phyloP scores from a whole-genome alignment of 495 filamentous ascomycete species.

The Aspergillus asperescens region DNA sequence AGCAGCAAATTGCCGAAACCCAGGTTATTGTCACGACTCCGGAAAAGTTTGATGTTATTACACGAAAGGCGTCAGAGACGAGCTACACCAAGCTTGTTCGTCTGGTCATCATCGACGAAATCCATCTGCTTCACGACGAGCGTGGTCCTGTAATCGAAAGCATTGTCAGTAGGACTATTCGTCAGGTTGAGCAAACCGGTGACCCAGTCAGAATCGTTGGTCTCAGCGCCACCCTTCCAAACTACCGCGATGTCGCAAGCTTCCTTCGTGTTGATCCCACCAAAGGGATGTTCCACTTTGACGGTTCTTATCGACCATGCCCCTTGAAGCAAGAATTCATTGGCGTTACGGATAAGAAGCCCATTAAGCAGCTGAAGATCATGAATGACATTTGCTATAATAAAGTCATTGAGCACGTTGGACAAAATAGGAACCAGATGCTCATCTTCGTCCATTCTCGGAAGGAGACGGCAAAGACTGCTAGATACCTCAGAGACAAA shows the following conservation, averaged over 20 bases:
- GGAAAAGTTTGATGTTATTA: constrained; percentile 99
- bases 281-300: constrained; percentile 92
- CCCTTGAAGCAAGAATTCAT: constrained; percentile 96
- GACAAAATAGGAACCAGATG: constrained; percentile 88
- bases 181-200: constrained; percentile 86
- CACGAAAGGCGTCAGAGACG: constrained; percentile 91
- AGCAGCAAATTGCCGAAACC: constrained; percentile 95
- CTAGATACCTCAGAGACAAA: constrained; percentile 92
- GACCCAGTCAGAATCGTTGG: constrained; percentile 88
- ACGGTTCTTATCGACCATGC: constrained; percentile 89
- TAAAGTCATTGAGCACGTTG: constrained; percentile 96
- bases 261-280: constrained; percentile 87
- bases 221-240: constrained; percentile 90
- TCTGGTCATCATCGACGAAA: constrained; percentile 94
- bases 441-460: constrained; percentile 97
- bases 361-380: constrained; percentile 97
- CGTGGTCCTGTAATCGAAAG: constrained; percentile 95
- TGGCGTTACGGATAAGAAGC: constrained; percentile 94
- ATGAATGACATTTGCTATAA: constrained; percentile 99
- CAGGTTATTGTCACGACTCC: constrained; percentile 98
- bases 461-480: constrained; percentile 97
- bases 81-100: constrained; percentile 96
- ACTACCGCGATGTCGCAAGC: constrained; percentile 93
- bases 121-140: constrained; percentile 95
- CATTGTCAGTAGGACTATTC: constrained; percentile 90